Percentiles rank a stretch among this genome's conserved stretches.
phyloP scores from a whole-genome alignment of 768 basidiomycete species.

The Suillus spraguei region DNA sequence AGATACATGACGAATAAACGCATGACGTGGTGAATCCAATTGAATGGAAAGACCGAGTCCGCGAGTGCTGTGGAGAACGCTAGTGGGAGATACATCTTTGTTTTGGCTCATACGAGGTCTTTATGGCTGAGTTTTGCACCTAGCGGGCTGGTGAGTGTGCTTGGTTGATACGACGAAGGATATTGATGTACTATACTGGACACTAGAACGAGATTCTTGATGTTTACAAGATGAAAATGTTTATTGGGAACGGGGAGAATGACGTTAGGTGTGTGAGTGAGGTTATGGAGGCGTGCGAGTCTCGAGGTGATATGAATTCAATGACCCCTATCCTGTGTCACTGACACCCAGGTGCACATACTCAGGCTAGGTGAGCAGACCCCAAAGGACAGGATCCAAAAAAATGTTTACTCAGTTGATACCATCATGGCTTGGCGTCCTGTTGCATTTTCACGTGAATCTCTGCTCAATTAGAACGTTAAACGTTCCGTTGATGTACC shows the following conservation, averaged over 20 bases:
- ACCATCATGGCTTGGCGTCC: background rate
- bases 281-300: background rate
- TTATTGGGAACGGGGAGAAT: background rate
- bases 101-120: background rate
- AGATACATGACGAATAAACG: conserved; percentile 44
- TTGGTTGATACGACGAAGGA: background rate
- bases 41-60: conserved; percentile 18
- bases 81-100: conserved; percentile 28
- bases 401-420: too few species aligned
- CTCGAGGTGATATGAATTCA: background rate
- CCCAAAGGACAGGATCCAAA: too few species aligned
- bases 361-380: too few species aligned
- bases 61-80: conserved; percentile 19
- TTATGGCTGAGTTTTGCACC: background rate
- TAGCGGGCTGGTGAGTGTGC: background rate
- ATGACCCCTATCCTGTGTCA: background rate
- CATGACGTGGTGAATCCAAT: conserved; percentile 40
- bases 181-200: background rate
- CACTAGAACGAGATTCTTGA: background rate
- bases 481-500: background rate
- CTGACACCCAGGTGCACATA: too few species aligned
- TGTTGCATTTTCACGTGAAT: background rate
- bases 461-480: background rate
- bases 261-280: background rate
- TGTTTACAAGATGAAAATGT: background rate